Percentiles rank a stretch among this genome's conserved stretches.
Conservation (phyloP, 108 stramenopile genomes). For the Stephanodiscus triporus region DNA sequence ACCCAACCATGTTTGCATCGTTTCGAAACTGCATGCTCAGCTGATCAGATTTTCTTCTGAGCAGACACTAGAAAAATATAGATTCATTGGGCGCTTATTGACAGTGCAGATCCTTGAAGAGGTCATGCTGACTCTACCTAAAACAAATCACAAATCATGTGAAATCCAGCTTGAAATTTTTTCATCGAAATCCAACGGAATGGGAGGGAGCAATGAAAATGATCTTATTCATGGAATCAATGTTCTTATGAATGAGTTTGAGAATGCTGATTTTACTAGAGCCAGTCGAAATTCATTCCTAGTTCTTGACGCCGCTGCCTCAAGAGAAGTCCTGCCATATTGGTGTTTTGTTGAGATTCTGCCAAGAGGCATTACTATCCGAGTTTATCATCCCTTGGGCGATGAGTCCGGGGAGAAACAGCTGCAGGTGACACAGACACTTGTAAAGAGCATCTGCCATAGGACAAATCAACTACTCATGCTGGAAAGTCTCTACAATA, state of each 20-base stretch:
- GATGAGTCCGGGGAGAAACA: conserved; percentile 44
- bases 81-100: conserved; percentile 39
- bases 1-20: conserved; percentile 38
- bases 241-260: conserved; percentile 33
- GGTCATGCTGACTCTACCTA: conserved; percentile 59
- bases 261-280: conserved; percentile 19
- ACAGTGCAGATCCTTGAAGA: conserved; percentile 49
- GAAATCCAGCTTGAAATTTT: conserved; percentile 67
- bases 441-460: conserved; percentile 46
- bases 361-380: conserved; percentile 48
- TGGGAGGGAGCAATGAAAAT: conserved; percentile 56
- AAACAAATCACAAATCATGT: conserved; percentile 54
- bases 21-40: conserved; percentile 42
- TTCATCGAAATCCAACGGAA: conserved; percentile 47
- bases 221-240: conserved; percentile 62
- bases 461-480: conserved; percentile 72
- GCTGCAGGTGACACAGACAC: conserved; percentile 18
- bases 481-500: conserved; percentile 66
- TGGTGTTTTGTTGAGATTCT: conserved; percentile 70
- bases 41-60: conserved; percentile 69
- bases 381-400: conserved; percentile 76
- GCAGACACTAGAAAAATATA: conserved; percentile 68
- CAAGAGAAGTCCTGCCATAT: conserved; percentile 38
- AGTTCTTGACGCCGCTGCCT: conserved; percentile 18
- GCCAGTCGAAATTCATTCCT: conserved; percentile 33